Evolutionary conservation across 352 stramenopile genomes (phyloP), one percentile per base, ranked within the genome.

Genomic region (Globisporangium abappressorium): DNA sequence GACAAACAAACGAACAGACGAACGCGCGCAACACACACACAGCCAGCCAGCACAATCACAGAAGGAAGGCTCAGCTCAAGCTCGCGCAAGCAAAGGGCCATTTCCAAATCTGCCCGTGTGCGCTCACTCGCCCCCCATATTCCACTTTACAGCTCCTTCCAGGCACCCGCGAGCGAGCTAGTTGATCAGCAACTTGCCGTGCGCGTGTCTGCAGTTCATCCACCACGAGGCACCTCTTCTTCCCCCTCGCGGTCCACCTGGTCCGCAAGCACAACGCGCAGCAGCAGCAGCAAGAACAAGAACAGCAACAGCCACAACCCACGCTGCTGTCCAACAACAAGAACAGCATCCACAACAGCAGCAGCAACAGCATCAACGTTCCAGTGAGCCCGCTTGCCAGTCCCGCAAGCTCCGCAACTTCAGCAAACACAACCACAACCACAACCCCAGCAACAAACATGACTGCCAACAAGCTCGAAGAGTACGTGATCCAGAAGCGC

Each of bases 401-500:
- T 5, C 49, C 60, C 12, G 20, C 49, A 18, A 30, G 8, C 8
- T 49, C 36, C 1, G 12, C 51, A 26, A 58, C 12, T n/a, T 22
- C 43, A 41, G 41, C 43, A 58, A 28, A 41, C 36, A 11, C 56
- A 51, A 54, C 24, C 36, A 11, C 56, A 51, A 54, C 24, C 22
- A 26, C 61, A 28, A 47, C 60, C 4, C 12, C 46, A 20, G 20
- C 28, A 28, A 15, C 26, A 26, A 15, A 11, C 54, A 82, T 62
- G 57, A 72, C 72, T 71, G 79, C 79, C 36, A 73, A 73, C 51
- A 80, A 90, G 72, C 71, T 95, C 68, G 84, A 95, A 70, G 73
- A 90, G 66, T 95, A 95, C 69, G 80, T 89, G 70, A 93, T 95
- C 70, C 81, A 93, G 73, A 79, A 82, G 66, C 80, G 81, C 0